These are phyloP conservation scores for Extremus antarcticus DNA, from an alignment of 495 filamentous ascomycete genomes.

Conservation along the genomic window DNA sequence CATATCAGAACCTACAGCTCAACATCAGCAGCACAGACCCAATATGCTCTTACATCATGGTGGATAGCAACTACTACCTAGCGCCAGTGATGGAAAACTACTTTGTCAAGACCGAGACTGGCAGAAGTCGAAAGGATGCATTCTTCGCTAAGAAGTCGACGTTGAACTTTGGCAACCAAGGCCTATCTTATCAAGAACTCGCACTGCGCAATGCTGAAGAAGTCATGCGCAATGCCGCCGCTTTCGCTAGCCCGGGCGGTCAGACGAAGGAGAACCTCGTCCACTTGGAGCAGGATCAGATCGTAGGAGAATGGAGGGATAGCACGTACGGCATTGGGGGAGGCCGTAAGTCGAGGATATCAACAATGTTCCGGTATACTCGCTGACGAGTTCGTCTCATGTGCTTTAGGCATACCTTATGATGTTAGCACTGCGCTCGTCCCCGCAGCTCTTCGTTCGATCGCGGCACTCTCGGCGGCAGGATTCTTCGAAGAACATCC, in stretches of 20 bases:
- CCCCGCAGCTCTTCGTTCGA: conserved; percentile 49
- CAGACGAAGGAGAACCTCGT: conserved; percentile 47
- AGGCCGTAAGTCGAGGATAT: neutral
- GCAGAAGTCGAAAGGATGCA: conserved; percentile 29
- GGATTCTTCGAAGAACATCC: conserved; percentile 41
- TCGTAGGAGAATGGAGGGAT: conserved; percentile 57
- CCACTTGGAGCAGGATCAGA: conserved; percentile 42
- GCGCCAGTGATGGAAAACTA: conserved; percentile 48
- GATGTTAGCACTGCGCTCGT: conserved; percentile 56
- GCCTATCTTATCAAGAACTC: conserved; percentile 43
- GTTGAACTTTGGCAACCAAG: conserved; percentile 38
- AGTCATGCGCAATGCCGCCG: conserved; percentile 45
- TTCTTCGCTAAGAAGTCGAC: conserved; percentile 43
- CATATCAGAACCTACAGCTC: conserved; percentile 45
- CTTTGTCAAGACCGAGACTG: conserved; percentile 40
- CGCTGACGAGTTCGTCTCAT: neutral
- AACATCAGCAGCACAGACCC: conserved; percentile 43
- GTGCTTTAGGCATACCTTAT: conserved; percentile 53
- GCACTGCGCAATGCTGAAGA: conserved; percentile 43
- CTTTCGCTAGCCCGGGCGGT: conserved; percentile 38
- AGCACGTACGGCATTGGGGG: conserved; percentile 46
- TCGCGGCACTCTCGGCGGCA: conserved; percentile 39
- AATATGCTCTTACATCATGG: conserved; percentile 51
- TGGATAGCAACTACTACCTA: conserved; percentile 55
- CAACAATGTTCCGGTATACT: neutral